Evolutionary conservation across 202 grass and related monocot species (phyloP), one percentile per base, ranked within the genome.

Genomic region (Musa balbisiana): DNA sequence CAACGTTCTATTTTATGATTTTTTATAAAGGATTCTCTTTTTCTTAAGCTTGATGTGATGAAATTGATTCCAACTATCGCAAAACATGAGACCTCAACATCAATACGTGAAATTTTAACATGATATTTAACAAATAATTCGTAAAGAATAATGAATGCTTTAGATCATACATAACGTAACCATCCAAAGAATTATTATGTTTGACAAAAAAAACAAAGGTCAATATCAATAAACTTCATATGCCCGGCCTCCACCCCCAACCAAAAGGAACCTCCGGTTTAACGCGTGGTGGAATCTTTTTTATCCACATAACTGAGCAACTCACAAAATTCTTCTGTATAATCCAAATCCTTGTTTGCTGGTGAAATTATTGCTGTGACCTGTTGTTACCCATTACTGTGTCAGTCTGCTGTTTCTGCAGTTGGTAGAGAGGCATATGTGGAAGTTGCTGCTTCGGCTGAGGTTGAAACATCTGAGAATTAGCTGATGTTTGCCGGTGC

Each of bases 341-440:
- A 43, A 43, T 43, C 33, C 33, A 43, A 43, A 43, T 84, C 14
- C 52, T 20, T 55, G 14, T 59, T 49, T 69, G 27, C 16, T 33
- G 9, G 3, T 23, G 49, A 75, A 62, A 21, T 84, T 80, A 93
- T 22, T 97, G 77, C n/a, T 84, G 75, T 10, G 76, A 62, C 13
- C 88, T 84, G 29, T 86, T 84, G 29, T 86, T 49, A 70, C 91
- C 90, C 69, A 71, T 80, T 1, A 49, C 80, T 2, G 80, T 43
- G 51, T 82, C 87, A 49, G 88, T 92, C 81, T 91, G 86, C 21
- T 87, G 87, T 17, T 88, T 87, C 55, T 91, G 90, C 64, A 89
- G 80, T 51, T 87, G 84, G 75, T 91, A 89, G 69, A 93, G 86
- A 1, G 84, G 88, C 65, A 83, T 80, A 53, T 63, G 80, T 66